Percentiles rank a stretch among this genome's conserved stretches.
phyloP scores from a whole-genome alignment of 345 rosid genomes.

The Salix caprea region DNA sequence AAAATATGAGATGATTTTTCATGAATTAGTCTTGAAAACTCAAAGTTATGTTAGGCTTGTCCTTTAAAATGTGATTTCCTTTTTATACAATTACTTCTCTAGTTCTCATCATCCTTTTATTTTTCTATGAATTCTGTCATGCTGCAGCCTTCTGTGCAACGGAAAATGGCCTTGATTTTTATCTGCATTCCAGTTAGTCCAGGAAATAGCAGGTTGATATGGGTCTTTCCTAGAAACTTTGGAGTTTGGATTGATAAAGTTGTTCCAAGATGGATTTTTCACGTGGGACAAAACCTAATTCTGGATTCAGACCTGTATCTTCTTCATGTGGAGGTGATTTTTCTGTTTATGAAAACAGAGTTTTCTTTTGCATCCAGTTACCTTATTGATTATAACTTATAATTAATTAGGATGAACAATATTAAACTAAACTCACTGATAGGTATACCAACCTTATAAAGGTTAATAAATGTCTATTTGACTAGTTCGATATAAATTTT shows the following conservation, averaged over 20 bases:
- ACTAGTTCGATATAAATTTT: too few species aligned
- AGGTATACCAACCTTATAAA: too few species aligned
- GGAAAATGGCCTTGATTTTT: constrained; percentile 56
- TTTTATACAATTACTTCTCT: neutral
- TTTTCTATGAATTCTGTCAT: neutral
- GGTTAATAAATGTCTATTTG: too few species aligned
- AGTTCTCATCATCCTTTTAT: neutral
- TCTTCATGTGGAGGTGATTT: constrained; percentile 77
- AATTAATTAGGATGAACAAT: too few species aligned
- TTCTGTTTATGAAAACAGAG: neutral
- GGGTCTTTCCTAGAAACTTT: constrained; percentile 77
- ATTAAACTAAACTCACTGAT: too few species aligned
- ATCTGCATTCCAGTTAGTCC: constrained; percentile 86
- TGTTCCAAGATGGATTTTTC: constrained; percentile 83
- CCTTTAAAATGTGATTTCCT: too few species aligned
- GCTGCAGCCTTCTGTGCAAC: constrained; percentile 27
- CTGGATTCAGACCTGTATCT: constrained; percentile 89
- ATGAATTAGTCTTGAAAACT: too few species aligned
- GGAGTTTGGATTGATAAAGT: constrained; percentile 65
- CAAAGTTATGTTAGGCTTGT: neutral
- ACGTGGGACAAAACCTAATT: constrained; percentile 67
- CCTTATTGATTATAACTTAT: neutral
- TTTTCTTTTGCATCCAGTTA: neutral
- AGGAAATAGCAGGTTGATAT: constrained; percentile 79
- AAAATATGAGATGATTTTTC: too few species aligned